phyloP scores from a whole-genome alignment of 345 rosid genomes.

The Eucalyptus fibrosa region DNA sequence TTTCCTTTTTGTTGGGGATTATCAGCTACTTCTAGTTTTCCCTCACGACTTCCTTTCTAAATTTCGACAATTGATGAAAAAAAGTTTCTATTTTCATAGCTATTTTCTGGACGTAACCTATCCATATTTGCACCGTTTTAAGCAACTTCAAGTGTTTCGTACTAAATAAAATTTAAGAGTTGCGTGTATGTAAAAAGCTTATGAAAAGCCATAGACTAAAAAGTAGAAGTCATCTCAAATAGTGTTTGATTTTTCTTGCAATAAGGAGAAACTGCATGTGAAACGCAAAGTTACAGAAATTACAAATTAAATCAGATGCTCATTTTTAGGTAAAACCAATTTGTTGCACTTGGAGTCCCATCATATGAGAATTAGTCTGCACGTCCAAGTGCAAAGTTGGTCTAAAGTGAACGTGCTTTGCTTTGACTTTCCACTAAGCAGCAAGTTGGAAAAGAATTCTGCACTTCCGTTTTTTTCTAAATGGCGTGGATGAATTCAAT shows the following conservation, averaged over 20 bases:
- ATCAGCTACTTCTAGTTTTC: background rate
- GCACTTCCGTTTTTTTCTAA: background rate
- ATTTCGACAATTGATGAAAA: too few relatives aligned
- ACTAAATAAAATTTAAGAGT: background rate
- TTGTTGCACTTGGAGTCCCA: background rate
- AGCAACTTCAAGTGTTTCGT: background rate
- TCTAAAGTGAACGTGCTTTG: background rate
- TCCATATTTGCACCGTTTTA: background rate
- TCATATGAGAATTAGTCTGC: background rate
- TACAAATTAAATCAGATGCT: background rate
- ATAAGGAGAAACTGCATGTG: too few relatives aligned
- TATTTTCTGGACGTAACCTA: background rate
- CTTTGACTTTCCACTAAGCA: background rate
- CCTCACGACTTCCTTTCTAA: background rate
- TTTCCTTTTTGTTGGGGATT: background rate
- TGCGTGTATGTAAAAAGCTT: background rate
- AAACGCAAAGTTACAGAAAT: too few relatives aligned
- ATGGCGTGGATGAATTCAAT: background rate
- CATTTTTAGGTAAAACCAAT: background rate
- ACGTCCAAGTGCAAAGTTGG: background rate
- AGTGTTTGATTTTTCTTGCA: too few relatives aligned
- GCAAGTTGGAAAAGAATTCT: background rate
- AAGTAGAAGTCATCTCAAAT: too few relatives aligned
- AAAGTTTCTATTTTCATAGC: background rate
- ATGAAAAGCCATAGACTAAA: background rate